Evolutionary conservation across 2,329 filamentous ascomycete species (phyloP).

Genomic region (Alternaria sp.): DNA sequence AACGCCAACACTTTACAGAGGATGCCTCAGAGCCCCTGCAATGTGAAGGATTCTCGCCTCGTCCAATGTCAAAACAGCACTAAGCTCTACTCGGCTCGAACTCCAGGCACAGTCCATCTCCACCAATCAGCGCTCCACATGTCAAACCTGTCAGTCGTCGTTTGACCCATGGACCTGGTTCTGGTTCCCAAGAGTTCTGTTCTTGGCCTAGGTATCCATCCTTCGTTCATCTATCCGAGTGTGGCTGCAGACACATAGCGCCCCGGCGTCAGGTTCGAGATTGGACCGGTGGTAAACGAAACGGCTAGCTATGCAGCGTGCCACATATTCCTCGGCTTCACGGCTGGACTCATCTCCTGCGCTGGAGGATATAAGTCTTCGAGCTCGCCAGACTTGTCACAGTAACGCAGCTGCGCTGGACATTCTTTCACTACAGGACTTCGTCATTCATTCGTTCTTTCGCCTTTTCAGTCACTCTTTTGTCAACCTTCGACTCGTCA

Average conservation of each 20-base stretch:
- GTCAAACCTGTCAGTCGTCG: slow-evolving; percentile 21
- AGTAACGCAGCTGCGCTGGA: slow-evolving; percentile 42
- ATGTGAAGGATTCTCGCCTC: slow-evolving; percentile 23
- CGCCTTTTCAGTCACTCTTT: slow-evolving; percentile 34
- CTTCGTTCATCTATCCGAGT: slow-evolving; percentile 28
- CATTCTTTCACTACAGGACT: slow-evolving; percentile 34
- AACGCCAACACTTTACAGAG: slow-evolving; percentile 4
- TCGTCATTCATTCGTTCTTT: slow-evolving; percentile 18
- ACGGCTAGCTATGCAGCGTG: slow-evolving; percentile 25
- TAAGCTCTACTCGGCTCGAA: slow-evolving; percentile 15
- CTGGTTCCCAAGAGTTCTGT: slow-evolving; percentile 4
- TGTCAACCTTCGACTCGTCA: slow-evolving; percentile 22
- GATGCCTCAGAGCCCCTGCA: slow-evolving; percentile 23
- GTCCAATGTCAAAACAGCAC: slow-evolving; percentile 13
- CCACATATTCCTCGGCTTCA: slow-evolving; percentile 24
- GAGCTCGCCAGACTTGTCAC: slow-evolving; percentile 8
- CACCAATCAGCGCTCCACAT: slow-evolving; percentile 19
- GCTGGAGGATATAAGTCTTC: slow-evolving; percentile 28
- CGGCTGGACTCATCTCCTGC: slow-evolving; percentile 18
- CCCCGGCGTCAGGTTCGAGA: slow-evolving; percentile 24
- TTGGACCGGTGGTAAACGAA: slow-evolving; percentile 35
- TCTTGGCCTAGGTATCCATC: slow-evolving; percentile 18
- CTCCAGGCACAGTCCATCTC: slow-evolving; percentile 23
- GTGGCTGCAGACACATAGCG: slow-evolving; percentile 27
- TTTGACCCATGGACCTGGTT: slow-evolving; percentile 12